A percentile compares a stretch with the other conserved stretches of the same genome.
Evolutionary conservation across 805 yeast genomes (phyloP).

Genomic region (Spathaspora boniae): DNA sequence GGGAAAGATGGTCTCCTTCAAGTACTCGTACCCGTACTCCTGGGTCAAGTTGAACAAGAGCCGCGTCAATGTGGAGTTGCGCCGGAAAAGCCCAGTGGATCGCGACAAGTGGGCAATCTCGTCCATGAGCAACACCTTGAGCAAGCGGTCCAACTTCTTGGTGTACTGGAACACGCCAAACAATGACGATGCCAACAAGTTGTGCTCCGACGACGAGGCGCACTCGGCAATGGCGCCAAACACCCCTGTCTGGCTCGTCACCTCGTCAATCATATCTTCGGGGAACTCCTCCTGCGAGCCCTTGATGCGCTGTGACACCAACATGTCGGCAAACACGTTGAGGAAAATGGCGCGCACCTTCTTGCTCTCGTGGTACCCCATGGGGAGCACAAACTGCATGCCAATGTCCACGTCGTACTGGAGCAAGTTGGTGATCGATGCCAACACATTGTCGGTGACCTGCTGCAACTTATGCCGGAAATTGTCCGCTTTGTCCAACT

Average conservation of each 20-base stretch:
- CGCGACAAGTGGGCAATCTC: slow-evolving; percentile 61
- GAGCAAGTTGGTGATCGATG: slow-evolving; percentile 64
- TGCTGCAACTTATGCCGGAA: slow-evolving; percentile 52
- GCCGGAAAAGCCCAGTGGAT: slow-evolving; percentile 70
- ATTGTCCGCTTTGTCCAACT: slow-evolving; percentile 15
- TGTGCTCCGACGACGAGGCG: slow-evolving; percentile 69
- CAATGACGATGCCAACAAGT: slow-evolving; percentile 64
- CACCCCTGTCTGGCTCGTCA: slow-evolving; percentile 31
- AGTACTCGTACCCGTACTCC: slow-evolving; percentile 59
- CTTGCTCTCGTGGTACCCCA: slow-evolving; percentile 69
- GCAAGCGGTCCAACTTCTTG: slow-evolving; percentile 38
- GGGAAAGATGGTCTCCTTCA: slow-evolving; percentile 51
- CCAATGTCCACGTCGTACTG: slow-evolving; percentile 77
- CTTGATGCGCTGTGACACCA: slow-evolving; percentile 32
- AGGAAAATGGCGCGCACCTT: slow-evolving; percentile 69
- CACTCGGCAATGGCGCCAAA: slow-evolving; percentile 52
- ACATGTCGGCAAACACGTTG: slow-evolving; percentile 70
- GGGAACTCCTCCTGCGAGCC: slow-evolving; percentile 25
- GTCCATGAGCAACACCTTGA: slow-evolving; percentile 51
- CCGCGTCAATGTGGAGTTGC: slow-evolving; percentile 81
- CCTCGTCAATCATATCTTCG: slow-evolving; percentile 19
- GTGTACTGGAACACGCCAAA: slow-evolving; percentile 49
- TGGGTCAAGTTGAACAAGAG: slow-evolving; percentile 69
- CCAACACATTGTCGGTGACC: slow-evolving; percentile 61
- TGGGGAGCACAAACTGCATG: slow-evolving; percentile 67